Percentiles rank a stretch among this genome's conserved stretches.
These are phyloP conservation scores for Eucalyptus cloeziana DNA, from an alignment of 345 rosid genomes.

Conservation along the genomic window DNA sequence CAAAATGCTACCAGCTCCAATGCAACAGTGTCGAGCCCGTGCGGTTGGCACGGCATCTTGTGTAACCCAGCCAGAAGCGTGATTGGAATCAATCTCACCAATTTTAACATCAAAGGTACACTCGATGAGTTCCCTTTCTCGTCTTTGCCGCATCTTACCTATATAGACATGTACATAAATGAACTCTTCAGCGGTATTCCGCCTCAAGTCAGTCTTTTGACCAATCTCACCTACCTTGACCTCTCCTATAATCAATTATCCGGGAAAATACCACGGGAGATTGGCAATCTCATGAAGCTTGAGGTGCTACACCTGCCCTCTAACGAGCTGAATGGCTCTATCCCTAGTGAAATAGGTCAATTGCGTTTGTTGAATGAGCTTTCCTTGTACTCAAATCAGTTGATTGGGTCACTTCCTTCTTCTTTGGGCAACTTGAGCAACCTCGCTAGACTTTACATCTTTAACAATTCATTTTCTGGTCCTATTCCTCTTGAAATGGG, in stretches of 20 bases:
- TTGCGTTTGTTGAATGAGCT: slow-evolving; percentile 1
- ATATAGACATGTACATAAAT: slow-evolving; percentile 7
- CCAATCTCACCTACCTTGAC: slow-evolving; percentile 6
- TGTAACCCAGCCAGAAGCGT: neutral
- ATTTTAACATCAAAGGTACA: neutral
- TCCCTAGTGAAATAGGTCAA: slow-evolving; percentile 10
- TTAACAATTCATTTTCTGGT: slow-evolving; percentile 11
- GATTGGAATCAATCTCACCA: slow-evolving; percentile 3
- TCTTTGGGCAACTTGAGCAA: slow-evolving; percentile 5
- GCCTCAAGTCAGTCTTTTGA: neutral
- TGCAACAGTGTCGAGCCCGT: neutral
- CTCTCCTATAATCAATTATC: neutral
- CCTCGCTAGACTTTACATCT: neutral
- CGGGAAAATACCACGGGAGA: neutral
- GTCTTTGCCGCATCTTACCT: slow-evolving; percentile 4
- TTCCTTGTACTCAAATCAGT: neutral
- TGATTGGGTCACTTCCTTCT: slow-evolving; percentile 13
- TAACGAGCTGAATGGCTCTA: slow-evolving; percentile 2
- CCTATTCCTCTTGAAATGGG: slow-evolving; percentile 13
- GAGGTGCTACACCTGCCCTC: neutral
- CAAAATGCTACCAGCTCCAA: neutral
- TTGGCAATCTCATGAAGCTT: neutral
- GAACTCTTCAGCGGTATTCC: slow-evolving; percentile 11
- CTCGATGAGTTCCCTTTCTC: slow-evolving; percentile 5
- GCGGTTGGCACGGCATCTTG: neutral